Conservation (phyloP, 495 filamentous ascomycete species). For the Elaphomyces granulatus region DNA sequence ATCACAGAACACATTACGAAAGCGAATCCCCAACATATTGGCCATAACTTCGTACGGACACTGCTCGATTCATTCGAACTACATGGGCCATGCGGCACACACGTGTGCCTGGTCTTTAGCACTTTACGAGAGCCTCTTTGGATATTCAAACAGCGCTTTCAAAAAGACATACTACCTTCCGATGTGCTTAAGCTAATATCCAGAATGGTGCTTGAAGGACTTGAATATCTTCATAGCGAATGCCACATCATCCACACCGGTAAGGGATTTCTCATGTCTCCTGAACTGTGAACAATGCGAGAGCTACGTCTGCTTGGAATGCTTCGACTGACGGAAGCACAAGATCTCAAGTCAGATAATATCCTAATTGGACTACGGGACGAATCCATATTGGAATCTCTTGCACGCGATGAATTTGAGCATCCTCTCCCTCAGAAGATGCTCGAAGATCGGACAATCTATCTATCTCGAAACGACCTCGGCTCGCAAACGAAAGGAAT, state of each 20-base stretch:
- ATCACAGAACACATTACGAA: constrained; percentile 14
- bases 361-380: constrained; percentile 25
- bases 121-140: constrained; percentile 19
- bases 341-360: constrained; percentile 32
- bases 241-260: constrained; percentile 27
- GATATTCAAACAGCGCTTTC: constrained; percentile 16
- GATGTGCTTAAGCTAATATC: constrained; percentile 17
- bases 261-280: constrained; percentile 7
- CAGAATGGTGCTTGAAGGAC: constrained; percentile 19
- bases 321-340: too few relatives aligned
- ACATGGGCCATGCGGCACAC: constrained; percentile 12
- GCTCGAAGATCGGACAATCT: constrained; percentile 17
- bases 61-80: constrained; percentile 21
- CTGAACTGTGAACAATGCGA: constrained; percentile 2
- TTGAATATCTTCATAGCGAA: constrained; percentile 27
- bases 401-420: constrained; percentile 16
- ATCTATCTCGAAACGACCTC: constrained; percentile 22
- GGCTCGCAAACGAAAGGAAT: constrained; percentile 4
- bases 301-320: constrained; percentile 9
- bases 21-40: constrained; percentile 14
- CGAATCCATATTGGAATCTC: constrained; percentile 17
- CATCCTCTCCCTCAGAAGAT: constrained; percentile 21
- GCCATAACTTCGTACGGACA: constrained; percentile 14
- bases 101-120: constrained; percentile 20
- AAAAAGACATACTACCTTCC: constrained; percentile 11